Conservation (phyloP, 768 basidiomycete species). For the Amanita polypyramis region DNA sequence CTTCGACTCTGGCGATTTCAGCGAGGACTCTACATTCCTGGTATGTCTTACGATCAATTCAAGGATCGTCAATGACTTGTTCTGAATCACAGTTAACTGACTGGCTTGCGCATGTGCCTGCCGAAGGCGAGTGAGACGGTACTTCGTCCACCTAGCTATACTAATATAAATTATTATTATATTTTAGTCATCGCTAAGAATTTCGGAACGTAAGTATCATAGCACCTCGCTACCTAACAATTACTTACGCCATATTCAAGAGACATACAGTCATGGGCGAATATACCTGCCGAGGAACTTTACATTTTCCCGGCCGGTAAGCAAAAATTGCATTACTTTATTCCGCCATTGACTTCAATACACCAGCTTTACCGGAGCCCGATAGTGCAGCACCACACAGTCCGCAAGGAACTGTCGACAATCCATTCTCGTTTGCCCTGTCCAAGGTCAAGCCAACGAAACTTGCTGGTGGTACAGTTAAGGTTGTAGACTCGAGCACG, state of each 20-base stretch:
- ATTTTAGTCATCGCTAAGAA: conserved; percentile 37
- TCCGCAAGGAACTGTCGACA: conserved; percentile 34
- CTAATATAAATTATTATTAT: conserved; percentile 6
- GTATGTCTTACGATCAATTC: conserved; percentile 13
- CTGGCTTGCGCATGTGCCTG: conserved; percentile 44
- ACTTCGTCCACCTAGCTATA: neutral
- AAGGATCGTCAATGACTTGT: neutral
- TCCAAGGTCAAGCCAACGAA: conserved; percentile 34
- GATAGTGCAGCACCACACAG: conserved; percentile 24
- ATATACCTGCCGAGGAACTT: conserved; percentile 34
- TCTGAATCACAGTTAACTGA: conserved; percentile 31
- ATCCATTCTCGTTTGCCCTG: conserved; percentile 36
- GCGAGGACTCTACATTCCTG: conserved; percentile 44
- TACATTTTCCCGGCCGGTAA: conserved; percentile 43
- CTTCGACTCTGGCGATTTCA: conserved; percentile 40
- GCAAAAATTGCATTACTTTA: neutral
- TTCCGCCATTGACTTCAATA: neutral
- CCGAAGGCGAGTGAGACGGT: conserved; percentile 23
- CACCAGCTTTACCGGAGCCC: conserved; percentile 22
- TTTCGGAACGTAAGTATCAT: conserved; percentile 25
- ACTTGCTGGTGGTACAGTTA: conserved; percentile 37
- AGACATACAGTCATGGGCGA: conserved; percentile 27
- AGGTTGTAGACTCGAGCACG: conserved; percentile 39
- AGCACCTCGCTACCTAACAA: neutral
- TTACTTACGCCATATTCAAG: neutral